Conservation (phyloP, 2,329 filamentous ascomycete genomes). For the Arthrobotrys sphaeroides region DNA sequence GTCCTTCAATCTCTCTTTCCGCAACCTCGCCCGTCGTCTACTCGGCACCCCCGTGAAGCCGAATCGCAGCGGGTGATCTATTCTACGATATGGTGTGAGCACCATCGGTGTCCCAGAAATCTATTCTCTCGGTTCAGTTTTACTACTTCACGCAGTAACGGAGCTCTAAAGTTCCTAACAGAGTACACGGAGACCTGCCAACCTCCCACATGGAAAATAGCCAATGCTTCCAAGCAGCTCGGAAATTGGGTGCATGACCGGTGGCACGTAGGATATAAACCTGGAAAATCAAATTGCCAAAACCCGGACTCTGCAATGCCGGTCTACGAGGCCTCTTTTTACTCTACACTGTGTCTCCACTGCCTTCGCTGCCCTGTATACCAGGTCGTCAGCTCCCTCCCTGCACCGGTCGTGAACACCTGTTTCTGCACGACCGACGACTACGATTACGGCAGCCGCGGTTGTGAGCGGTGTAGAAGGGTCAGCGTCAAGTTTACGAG, state of each 20-base stretch:
- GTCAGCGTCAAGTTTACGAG: background rate
- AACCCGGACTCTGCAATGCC: background rate
- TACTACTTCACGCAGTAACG: background rate
- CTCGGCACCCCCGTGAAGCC: too few species aligned
- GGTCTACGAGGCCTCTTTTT: slow-evolving; percentile 6
- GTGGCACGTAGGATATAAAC: slow-evolving; percentile 20
- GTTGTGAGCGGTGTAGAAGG: background rate
- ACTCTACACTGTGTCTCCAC: slow-evolving; percentile 3
- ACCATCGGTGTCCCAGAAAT: slow-evolving; percentile 18
- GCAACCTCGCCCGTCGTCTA: background rate
- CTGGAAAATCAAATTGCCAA: background rate
- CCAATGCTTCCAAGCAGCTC: background rate
- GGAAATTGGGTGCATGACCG: slow-evolving; percentile 25
- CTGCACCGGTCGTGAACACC: background rate
- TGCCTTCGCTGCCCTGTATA: background rate
- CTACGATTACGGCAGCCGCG: background rate
- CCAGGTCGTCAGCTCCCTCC: background rate
- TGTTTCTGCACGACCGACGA: too few species aligned
- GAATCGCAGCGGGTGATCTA: background rate
- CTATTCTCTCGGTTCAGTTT: background rate
- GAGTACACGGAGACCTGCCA: background rate
- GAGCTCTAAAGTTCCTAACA: background rate
- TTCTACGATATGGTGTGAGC: slow-evolving; percentile 32
- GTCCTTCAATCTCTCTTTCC: background rate
- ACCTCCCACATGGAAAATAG: background rate